Evolutionary conservation across 495 filamentous ascomycete genomes (phyloP).

Genomic region (Aspergillus panamensis): DNA sequence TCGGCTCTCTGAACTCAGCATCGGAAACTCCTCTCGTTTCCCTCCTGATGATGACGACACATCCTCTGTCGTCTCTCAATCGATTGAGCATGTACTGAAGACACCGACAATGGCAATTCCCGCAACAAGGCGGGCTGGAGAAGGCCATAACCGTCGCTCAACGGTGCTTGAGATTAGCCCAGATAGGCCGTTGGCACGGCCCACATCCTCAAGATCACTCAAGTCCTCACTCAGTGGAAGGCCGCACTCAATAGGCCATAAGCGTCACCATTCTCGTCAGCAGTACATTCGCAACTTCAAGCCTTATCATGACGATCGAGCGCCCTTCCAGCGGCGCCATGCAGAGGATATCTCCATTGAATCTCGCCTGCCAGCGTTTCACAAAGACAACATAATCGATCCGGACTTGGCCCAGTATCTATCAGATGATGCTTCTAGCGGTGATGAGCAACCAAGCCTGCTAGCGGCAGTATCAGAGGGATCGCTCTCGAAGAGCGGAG

Average conservation of each 20-base stretch:
- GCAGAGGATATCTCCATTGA: constrained; percentile 60
- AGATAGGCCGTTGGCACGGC: constrained; percentile 67
- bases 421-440: constrained; percentile 90
- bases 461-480: constrained; percentile 65
- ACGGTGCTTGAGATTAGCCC: constrained; percentile 88
- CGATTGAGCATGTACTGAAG: constrained; percentile 44
- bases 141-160: constrained; percentile 76
- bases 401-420: constrained; percentile 92
- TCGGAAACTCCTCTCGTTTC: constrained; percentile 25
- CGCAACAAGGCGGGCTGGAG: constrained; percentile 76
- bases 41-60: constrained; percentile 43
- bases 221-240: constrained; percentile 66
- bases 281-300: constrained; percentile 62
- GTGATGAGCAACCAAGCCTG: constrained; percentile 86
- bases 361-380: constrained; percentile 80
- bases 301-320: constrained; percentile 67
- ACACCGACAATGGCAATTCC: constrained; percentile 79
- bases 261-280: constrained; percentile 81
- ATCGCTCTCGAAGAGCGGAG: constrained; percentile 43
- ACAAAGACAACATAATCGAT: constrained; percentile 97
- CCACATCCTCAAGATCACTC: constrained; percentile 91
- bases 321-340: constrained; percentile 80
- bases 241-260: constrained; percentile 68
- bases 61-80: constrained; percentile 44
- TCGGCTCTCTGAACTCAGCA: constrained; percentile 35